A percentile compares a stretch with the other conserved stretches of the same genome.
Evolutionary conservation across 495 filamentous ascomycete genomes (phyloP).

Genomic region (Daldinia decipiens): DNA sequence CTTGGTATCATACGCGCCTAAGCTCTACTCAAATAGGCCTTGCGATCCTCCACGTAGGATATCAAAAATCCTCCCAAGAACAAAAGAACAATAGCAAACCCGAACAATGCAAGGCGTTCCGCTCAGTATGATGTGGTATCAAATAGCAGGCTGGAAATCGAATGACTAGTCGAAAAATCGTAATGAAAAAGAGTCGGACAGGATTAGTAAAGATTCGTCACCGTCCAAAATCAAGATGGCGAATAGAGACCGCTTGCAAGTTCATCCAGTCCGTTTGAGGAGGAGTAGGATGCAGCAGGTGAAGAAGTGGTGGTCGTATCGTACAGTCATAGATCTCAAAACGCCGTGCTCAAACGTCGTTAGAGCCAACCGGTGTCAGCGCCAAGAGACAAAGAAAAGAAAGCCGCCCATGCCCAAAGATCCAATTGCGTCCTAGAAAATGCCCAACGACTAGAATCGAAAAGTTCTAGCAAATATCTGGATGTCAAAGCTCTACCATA

Average conservation of each 20-base stretch:
- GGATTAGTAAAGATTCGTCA: slow-evolving; percentile 9
- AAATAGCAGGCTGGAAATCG: slow-evolving; percentile 18
- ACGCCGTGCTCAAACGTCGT: slow-evolving; percentile 40
- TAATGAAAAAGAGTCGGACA: slow-evolving; percentile 4
- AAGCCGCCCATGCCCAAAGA: slow-evolving; percentile 28
- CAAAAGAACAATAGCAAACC: slow-evolving; percentile 14
- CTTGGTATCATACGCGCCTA: slow-evolving; percentile 35
- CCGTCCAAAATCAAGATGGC: slow-evolving; percentile 1
- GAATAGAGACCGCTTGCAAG: slow-evolving; percentile 11
- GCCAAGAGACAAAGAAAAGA: slow-evolving; percentile 27
- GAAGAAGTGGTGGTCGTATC: slow-evolving; percentile 23
- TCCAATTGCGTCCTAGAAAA: slow-evolving; percentile 25
- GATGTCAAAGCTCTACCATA: slow-evolving; percentile 3
- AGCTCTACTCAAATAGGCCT: slow-evolving; percentile 21
- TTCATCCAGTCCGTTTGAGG: slow-evolving; percentile 1
- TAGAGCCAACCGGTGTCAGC: slow-evolving; percentile 30
- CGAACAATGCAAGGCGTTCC: slow-evolving; percentile 3
- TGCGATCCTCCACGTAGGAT: slow-evolving; percentile 26
- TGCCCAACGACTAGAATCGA: slow-evolving; percentile 8
- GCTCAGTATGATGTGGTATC: slow-evolving; percentile 24
- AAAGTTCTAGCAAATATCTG: slow-evolving; percentile 1
- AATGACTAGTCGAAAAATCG: slow-evolving; percentile 16
- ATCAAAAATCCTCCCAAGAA: slow-evolving; percentile 15
- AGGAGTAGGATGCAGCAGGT: slow-evolving; percentile 6
- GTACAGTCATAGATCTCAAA: slow-evolving; percentile 41